Evolutionary conservation across 2,329 filamentous ascomycete genomes (phyloP).

Genomic region (Rutstroemia sp.): DNA sequence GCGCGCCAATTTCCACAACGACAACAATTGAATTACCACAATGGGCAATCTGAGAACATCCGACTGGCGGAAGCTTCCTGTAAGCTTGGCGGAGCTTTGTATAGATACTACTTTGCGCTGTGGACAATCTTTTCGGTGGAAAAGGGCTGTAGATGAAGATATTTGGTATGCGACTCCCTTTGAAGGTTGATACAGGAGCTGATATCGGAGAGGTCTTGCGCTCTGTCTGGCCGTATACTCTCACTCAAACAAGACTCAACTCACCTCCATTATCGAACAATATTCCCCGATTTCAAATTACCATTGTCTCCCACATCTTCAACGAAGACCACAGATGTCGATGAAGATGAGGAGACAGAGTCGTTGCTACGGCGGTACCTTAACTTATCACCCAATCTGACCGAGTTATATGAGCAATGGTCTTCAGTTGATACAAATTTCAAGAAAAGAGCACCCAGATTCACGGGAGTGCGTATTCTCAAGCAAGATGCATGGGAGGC

Average conservation of each 20-base stretch:
- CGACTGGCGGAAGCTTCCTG: conserved; percentile 81
- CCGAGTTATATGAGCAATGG: conserved; percentile 78
- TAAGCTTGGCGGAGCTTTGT: conserved; percentile 78
- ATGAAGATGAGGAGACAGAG: conserved; percentile 60
- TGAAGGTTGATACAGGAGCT: conserved; percentile 13
- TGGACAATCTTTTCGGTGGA: conserved; percentile 96
- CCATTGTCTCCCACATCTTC: conserved; percentile 31
- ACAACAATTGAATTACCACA: conserved; percentile 4
- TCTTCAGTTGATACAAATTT: conserved; percentile 81
- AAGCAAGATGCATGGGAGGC: conserved; percentile 96
- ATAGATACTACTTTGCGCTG: conserved; percentile 92
- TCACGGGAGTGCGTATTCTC: conserved; percentile 85
- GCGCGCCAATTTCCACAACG: not conserved
- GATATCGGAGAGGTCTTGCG: conserved; percentile 56
- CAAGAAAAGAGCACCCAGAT: conserved; percentile 74
- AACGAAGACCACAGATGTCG: conserved; percentile 31
- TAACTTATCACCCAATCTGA: conserved; percentile 72
- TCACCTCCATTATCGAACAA: conserved; percentile 72
- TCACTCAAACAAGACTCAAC: conserved; percentile 75
- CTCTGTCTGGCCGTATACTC: conserved; percentile 76
- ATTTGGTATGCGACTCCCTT: conserved; percentile 59
- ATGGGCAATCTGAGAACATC: conserved; percentile 40
- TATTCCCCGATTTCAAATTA: conserved; percentile 41
- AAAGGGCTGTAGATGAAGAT: conserved; percentile 70
- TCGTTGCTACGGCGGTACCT: conserved; percentile 77